A percentile compares a stretch with the other conserved stretches of the same genome.
phyloP scores from a whole-genome alignment of 2,329 filamentous ascomycete species.

The Ophiosphaerella korrae region DNA sequence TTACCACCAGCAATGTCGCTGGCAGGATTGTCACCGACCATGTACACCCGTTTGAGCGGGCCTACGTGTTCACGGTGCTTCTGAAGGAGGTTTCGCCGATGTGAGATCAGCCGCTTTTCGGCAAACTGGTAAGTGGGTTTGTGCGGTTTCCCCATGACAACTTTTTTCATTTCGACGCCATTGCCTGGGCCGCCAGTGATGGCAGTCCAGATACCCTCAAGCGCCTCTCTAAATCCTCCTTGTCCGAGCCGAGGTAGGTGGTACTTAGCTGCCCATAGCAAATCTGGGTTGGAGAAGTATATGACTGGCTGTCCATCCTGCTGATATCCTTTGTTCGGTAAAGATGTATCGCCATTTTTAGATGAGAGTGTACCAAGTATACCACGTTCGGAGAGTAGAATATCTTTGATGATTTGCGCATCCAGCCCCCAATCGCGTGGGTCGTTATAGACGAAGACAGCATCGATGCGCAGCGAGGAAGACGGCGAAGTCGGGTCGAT shows the following conservation, averaged over 20 bases:
- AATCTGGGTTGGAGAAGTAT: slow-evolving; percentile 88
- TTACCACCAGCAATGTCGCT: slow-evolving; percentile 92
- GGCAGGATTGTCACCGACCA: slow-evolving; percentile 79
- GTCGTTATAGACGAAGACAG: slow-evolving; percentile 93
- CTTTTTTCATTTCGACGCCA: slow-evolving; percentile 64
- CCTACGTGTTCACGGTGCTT: slow-evolving; percentile 27
- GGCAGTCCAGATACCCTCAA: slow-evolving; percentile 78
- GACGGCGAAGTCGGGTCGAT: slow-evolving; percentile 54
- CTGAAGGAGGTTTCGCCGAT: slow-evolving; percentile 59
- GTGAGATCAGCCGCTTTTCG: slow-evolving; percentile 70
- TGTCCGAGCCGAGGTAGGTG: slow-evolving; percentile 87
- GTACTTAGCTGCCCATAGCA: slow-evolving; percentile 86
- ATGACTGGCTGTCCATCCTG: slow-evolving; percentile 78
- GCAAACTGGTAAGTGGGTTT: slow-evolving; percentile 81
- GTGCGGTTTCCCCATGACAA: slow-evolving; percentile 83
- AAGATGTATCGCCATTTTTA: slow-evolving; percentile 67
- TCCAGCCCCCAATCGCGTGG: slow-evolving; percentile 96
- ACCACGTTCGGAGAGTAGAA: slow-evolving; percentile 78
- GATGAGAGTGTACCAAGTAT: slow-evolving; percentile 78
- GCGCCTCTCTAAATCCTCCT: slow-evolving; percentile 82
- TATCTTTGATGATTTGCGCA: slow-evolving; percentile 80
- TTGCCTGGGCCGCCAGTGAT: slow-evolving; percentile 64
- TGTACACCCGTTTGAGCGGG: slow-evolving; percentile 78
- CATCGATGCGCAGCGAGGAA: slow-evolving; percentile 76
- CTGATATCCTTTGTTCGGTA: slow-evolving; percentile 80